A percentile compares a stretch with the other conserved stretches of the same genome.
Evolutionary conservation across 2,329 filamentous ascomycete species (phyloP).

Genomic region (Colletotrichum tofieldiae): DNA sequence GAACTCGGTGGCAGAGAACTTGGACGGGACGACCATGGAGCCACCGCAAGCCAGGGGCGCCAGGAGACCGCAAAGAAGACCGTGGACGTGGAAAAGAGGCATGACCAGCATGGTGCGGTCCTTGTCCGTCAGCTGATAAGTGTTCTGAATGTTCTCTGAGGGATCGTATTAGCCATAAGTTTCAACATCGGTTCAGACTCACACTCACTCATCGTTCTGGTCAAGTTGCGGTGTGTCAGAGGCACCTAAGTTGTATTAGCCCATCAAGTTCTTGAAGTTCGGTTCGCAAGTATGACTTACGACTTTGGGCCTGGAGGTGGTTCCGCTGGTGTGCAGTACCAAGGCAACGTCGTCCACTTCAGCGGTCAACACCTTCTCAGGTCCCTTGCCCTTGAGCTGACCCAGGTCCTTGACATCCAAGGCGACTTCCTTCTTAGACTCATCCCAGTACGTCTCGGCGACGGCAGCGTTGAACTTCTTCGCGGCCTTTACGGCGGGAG

Average conservation of each 20-base stretch:
- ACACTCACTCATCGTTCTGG: conserved; percentile 80
- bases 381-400: conserved; percentile 67
- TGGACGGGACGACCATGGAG: conserved; percentile 83
- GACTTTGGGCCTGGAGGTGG: conserved; percentile 88
- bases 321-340: conserved; percentile 86
- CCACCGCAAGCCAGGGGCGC: conserved; percentile 83
- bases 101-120: conserved; percentile 91
- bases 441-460: conserved; percentile 88
- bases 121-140: conserved; percentile 78
- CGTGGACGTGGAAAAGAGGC: conserved; percentile 93
- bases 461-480: conserved; percentile 87
- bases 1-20: conserved; percentile 87
- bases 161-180: background rate
- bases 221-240: conserved; percentile 85
- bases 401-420: conserved; percentile 85
- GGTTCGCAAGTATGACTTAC: conserved; percentile 59
- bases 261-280: background rate
- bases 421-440: conserved; percentile 73
- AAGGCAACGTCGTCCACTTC: conserved; percentile 86
- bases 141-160: conserved; percentile 81
- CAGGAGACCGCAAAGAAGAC: conserved; percentile 86
- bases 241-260: conserved; percentile 69
- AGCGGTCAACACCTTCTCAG: conserved; percentile 61
- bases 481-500: conserved; percentile 82
- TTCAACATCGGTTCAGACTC: conserved; percentile 13